Evolutionary conservation across 441 rosid genomes (phyloP), one percentile per base, ranked within the genome.

Genomic region (Breynia disticha): DNA sequence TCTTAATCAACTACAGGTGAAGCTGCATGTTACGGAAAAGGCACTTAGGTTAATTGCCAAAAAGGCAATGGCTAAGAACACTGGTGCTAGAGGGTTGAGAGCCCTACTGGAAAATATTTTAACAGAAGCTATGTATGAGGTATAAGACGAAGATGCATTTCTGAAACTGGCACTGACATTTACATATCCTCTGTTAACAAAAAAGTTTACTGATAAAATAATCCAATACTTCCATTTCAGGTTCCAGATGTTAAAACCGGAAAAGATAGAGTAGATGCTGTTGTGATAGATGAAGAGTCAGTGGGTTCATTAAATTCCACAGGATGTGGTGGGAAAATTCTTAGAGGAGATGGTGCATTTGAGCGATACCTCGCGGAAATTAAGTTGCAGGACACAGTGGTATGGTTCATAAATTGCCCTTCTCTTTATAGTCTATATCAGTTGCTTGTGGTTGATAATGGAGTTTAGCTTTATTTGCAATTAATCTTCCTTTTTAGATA

Each of bases 71-170:
- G 85, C 72, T 54, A 91, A 87, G 78, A 87, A 87, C 44, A 91
- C 98, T 0, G 96, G 98, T 61, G 98, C 98, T 5, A 79, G 98
- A 74, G 95, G 98, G 28, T 78, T 87, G 48, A 74, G 95, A 73
- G 81, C 96, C 70, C 65, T 91, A 62, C 77, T 91, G 48, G 98
- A 91, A 78, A 82, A 69, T 79, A 82, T 79, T 69, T 78, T 91
- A 19, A 87, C 84, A 16, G 98, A 91, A 74, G 75, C 98, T 56
- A 91, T 91, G 98, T 91, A 77, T 70, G 96, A 91, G 98, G 96
- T 85, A 84, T 52, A 17, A 13, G 41, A 35, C 54, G 22, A 44
- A 8, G 16, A 3, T 22, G 14, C 18, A 5, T 32, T 16, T 24
- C 45, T 41, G 37, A 16, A 38, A 24, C 15, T 41, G n/a, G n/a